Evolutionary conservation across 129 eudicot species (phyloP).

Genomic region (Centrapalus pauciflorus): DNA sequence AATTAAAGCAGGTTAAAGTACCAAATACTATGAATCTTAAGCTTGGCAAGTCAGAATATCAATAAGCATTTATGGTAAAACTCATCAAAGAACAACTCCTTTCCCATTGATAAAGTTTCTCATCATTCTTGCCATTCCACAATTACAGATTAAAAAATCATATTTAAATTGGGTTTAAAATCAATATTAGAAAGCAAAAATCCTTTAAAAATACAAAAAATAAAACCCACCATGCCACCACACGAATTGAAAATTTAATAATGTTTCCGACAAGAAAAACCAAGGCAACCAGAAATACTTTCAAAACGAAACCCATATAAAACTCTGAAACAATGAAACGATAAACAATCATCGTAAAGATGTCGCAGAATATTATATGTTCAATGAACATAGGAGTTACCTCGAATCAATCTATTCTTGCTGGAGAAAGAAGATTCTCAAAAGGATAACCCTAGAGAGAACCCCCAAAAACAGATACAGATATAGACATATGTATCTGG

Average conservation of each 20-base stretch:
- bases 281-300: conserved; percentile 12
- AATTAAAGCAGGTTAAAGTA: no score
- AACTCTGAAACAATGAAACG: not conserved
- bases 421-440: conserved; percentile 14
- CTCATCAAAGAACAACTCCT: conserved; percentile 23
- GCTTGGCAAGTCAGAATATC: conserved; percentile 50
- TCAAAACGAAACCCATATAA: conserved; percentile 3
- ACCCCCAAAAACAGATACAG: conserved; percentile 24
- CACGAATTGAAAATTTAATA: no score
- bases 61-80: conserved; percentile 43
- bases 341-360: not conserved
- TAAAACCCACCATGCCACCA: no score
- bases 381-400: not conserved
- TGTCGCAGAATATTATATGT: not conserved
- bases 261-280: conserved; percentile 17
- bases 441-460: conserved; percentile 70
- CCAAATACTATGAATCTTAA: no score
- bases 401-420: not conserved
- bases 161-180: no score
- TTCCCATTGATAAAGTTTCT: conserved; percentile 13
- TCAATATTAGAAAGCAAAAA: not conserved
- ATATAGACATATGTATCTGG: not conserved
- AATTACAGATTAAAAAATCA: no score
- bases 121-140: conserved; percentile 36
- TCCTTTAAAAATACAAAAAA: not conserved